These are phyloP conservation scores for Vigna mungo DNA, from an alignment of 306 rosid species.

Conservation along the genomic window DNA sequence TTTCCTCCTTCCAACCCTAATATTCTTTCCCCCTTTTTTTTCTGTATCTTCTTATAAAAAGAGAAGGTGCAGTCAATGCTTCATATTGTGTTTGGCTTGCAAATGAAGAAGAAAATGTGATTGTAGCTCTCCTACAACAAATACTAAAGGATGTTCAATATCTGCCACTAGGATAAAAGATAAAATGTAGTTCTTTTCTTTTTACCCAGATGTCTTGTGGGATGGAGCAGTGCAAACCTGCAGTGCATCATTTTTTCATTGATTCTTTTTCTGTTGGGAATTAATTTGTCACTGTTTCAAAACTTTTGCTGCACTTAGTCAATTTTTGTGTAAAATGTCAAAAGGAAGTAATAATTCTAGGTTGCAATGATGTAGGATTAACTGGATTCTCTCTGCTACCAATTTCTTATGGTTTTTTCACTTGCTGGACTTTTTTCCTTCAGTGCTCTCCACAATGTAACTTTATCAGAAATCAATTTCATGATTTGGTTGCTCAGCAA, in stretches of 20 bases:
- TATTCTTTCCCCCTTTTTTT: conserved; percentile 44
- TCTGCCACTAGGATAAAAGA: conserved; percentile 85
- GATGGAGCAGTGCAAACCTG: conserved; percentile 82
- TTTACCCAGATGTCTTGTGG: conserved; percentile 63
- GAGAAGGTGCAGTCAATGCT: conserved; percentile 70
- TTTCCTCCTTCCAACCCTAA: conserved; percentile 56
- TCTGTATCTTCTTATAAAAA: conserved; percentile 55
- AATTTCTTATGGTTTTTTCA: background rate
- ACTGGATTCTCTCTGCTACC: conserved; percentile 33
- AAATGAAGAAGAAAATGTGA: conserved; percentile 76
- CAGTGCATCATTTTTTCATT: conserved; percentile 83
- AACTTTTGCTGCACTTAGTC: conserved; percentile 41
- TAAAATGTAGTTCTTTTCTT: conserved; percentile 69
- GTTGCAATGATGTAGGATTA: conserved; percentile 47
- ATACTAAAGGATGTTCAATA: conserved; percentile 75
- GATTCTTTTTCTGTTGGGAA: conserved; percentile 80
- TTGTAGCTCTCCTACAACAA: conserved; percentile 90
- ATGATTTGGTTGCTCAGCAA: background rate
- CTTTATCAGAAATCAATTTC: background rate
- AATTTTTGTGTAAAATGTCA: conserved; percentile 50
- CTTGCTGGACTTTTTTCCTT: background rate
- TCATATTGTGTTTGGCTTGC: conserved; percentile 82
- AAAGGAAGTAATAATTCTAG: conserved; percentile 44
- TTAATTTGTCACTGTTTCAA: conserved; percentile 54
- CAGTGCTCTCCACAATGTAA: background rate